These are phyloP conservation scores for Blumeriella jaapii DNA, from an alignment of 2,329 filamentous ascomycete species.

Conservation along the genomic window DNA sequence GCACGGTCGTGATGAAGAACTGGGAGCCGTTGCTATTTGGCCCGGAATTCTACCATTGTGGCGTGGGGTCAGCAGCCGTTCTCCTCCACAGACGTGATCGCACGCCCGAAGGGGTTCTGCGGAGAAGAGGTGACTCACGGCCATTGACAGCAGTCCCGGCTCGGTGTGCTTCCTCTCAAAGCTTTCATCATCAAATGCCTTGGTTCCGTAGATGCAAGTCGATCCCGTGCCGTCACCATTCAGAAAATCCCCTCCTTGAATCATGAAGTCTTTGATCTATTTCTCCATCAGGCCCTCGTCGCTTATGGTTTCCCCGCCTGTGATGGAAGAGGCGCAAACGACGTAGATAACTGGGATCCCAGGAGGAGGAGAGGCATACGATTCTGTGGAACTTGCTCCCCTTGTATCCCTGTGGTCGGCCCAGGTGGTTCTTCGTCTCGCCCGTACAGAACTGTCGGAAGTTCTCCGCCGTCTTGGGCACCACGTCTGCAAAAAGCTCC, in stretches of 20 bases:
- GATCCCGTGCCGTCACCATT: constrained; percentile 88
- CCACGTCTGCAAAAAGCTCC: constrained; percentile 76
- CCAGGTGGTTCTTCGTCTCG: constrained; percentile 68
- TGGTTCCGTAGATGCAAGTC: constrained; percentile 75
- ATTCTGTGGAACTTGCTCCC: constrained; percentile 89
- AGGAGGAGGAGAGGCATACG: constrained; percentile 38
- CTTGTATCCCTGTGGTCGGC: constrained; percentile 85
- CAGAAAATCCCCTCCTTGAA: constrained; percentile 91
- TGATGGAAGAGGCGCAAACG: constrained; percentile 2
- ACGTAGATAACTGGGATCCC: neutral
- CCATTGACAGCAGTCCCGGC: constrained; percentile 83
- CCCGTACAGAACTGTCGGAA: constrained; percentile 96
- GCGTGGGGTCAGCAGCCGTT: neutral
- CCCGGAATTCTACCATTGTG: constrained; percentile 59
- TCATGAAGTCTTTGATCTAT: constrained; percentile 93
- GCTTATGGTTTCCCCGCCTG: too few species aligned
- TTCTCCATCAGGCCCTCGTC: too few species aligned
- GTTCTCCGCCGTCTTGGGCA: constrained; percentile 87
- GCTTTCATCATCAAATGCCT: constrained; percentile 83
- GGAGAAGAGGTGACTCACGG: constrained; percentile 47
- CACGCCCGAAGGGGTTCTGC: too few species aligned
- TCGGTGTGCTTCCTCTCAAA: constrained; percentile 69
- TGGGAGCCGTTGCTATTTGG: constrained; percentile 91
- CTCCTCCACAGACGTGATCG: too few species aligned
- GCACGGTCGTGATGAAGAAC: constrained; percentile 91